phyloP scores from a whole-genome alignment of 148 eudicot genomes.

The Fagopyrum homotropicum region DNA sequence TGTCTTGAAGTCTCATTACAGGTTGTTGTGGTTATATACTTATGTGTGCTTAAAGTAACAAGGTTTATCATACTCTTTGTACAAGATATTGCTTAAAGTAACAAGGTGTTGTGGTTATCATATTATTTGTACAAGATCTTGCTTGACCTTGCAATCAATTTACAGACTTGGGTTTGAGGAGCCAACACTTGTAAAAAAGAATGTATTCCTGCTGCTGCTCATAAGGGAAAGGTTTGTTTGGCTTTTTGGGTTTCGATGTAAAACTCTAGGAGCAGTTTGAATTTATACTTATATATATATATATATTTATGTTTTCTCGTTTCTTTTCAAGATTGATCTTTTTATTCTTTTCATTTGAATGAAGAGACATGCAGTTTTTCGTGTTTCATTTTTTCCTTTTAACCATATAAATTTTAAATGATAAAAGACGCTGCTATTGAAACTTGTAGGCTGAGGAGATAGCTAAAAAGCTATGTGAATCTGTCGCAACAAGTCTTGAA shows the following conservation, averaged over 20 bases:
- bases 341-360: not conserved
- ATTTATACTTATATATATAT: not conserved
- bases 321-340: constrained; percentile 36
- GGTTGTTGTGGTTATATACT: not conserved
- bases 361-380: not conserved
- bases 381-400: not conserved
- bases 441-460: constrained; percentile 83
- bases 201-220: constrained; percentile 95
- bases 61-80: not conserved
- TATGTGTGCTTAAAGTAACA: not conserved
- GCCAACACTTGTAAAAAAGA: constrained; percentile 90
- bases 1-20: not conserved
- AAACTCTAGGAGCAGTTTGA: not conserved
- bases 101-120: too few species aligned
- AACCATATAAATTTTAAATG: not conserved
- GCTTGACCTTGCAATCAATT: constrained; percentile 38
- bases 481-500: constrained; percentile 83
- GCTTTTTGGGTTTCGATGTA: not conserved
- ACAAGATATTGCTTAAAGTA: not conserved
- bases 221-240: constrained; percentile 84
- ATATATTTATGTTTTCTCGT: not conserved
- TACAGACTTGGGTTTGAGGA: constrained; percentile 74
- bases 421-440: constrained; percentile 1
- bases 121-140: not conserved
- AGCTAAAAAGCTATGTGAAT: constrained; percentile 92